Evolutionary conservation across 139 green algal genomes (phyloP), one percentile per base, ranked within the genome.

Genomic region (Diplosphaera chodatii): DNA sequence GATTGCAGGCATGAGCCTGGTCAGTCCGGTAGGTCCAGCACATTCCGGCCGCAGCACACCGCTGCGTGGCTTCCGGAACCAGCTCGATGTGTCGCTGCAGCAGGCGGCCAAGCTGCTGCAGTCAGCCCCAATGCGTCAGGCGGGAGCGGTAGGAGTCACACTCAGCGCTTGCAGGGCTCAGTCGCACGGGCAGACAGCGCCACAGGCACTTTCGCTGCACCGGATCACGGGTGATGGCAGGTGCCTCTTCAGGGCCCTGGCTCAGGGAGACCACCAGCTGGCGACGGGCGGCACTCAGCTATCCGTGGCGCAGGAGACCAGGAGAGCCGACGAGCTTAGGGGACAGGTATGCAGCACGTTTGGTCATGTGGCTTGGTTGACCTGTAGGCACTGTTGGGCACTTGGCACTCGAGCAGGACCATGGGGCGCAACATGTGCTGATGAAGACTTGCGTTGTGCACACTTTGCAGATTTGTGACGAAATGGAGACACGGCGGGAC

Each of bases 231-330:
- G 65, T 27, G 67, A 73, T 33, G 73, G 63, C 5, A 37, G 73
- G 10, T 78, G 73, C 62, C 25, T 77, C 32, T 80, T 80, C n/a
- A 59, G 75, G 30, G 66, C 75, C 18, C 63, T 80, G 21, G 72
- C 73, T 10, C 75, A 78, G 28, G 71, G 75, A 2, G 55, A 40
- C 27, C 66, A 73, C 32, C 62, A 41, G 1, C 4, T 59, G 27
- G 27, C 20, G 10, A 28, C 31, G n/a, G 18, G 15, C 13, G 4
- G n/a, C n/a, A n/a, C 21, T 5, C 27, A 66, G 55, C 34, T 77
- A 55, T 0, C 29, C 2, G n/a, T n/a, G 28, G n/a, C 41, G 8
- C 40, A 70, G 25, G 72, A 81, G 5, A 41, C n/a, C 0, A 33
- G 20, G 1, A 40, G 32, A 30, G 71, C 76, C 13, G 55, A 68